Evolutionary conservation across 2,329 filamentous ascomycete genomes (phyloP).

Genomic region (Dendryphion nanum): DNA sequence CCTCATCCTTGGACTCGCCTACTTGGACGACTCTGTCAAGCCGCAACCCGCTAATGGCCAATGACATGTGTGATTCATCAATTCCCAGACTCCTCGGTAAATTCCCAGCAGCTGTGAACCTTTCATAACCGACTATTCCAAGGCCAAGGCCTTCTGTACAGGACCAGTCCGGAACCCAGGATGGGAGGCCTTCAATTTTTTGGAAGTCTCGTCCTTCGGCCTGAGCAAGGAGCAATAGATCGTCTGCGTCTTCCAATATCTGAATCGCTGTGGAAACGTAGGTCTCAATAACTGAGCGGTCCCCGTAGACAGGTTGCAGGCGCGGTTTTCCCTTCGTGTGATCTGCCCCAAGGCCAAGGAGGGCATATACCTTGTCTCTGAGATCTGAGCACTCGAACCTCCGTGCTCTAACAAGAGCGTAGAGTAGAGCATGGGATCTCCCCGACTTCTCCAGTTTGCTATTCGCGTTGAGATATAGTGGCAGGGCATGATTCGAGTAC

Average conservation of each 20-base stretch:
- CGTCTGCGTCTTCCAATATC: slow-evolving; percentile 12
- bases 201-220: slow-evolving; percentile 17
- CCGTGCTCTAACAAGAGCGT: slow-evolving; percentile 11
- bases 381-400: background rate
- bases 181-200: slow-evolving; percentile 9
- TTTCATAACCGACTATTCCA: slow-evolving; percentile 12
- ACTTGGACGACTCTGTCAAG: background rate
- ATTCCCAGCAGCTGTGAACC: slow-evolving; percentile 8
- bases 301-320: background rate
- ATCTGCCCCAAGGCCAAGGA: background rate
- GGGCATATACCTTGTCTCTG: background rate
- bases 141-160: slow-evolving; percentile 7
- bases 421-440: slow-evolving; percentile 8
- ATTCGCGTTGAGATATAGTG: slow-evolving; percentile 9
- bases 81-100: background rate
- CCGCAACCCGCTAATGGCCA: background rate
- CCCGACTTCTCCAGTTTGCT: background rate
- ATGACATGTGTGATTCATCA: background rate
- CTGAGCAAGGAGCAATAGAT: slow-evolving; percentile 12
- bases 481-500: background rate
- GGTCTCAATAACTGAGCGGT: slow-evolving; percentile 5
- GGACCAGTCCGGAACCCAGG: slow-evolving; percentile 21
- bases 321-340: slow-evolving; percentile 1
- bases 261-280: slow-evolving; percentile 14
- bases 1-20: background rate